Conservation (phyloP, 768 basidiomycete species). For the Boletus subparvulus region DNA sequence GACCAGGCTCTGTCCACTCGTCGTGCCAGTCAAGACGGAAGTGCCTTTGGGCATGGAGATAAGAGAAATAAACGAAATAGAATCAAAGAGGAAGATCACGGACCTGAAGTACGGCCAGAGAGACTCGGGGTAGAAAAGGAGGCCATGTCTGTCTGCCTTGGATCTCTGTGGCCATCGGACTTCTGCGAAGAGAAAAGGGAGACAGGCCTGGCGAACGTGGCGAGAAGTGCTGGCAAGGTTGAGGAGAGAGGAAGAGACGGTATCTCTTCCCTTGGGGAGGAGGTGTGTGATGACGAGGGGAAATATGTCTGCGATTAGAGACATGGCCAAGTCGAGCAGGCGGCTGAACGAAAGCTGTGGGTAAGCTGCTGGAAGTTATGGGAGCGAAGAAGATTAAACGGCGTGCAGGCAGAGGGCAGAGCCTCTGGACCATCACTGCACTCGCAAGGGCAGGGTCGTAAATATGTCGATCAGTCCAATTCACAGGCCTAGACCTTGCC, state of each 20-base stretch:
- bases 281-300: constrained; percentile 35
- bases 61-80: not conserved
- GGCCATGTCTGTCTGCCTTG: constrained; percentile 24
- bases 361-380: not conserved
- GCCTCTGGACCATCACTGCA: not conserved
- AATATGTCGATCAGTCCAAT: constrained; percentile 18
- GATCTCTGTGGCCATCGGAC: constrained; percentile 34
- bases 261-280: not conserved
- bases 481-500: constrained; percentile 28
- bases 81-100: not conserved
- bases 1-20: constrained; percentile 37
- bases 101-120: constrained; percentile 35
- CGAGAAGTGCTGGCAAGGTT: constrained; percentile 26
- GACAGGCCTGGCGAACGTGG: constrained; percentile 29
- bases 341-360: not conserved
- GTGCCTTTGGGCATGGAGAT: constrained; percentile 20
- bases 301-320: constrained; percentile 35
- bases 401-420: constrained; percentile 13
- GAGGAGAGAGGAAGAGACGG: constrained; percentile 18
- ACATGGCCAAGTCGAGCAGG: constrained; percentile 17
- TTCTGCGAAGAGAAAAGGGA: constrained; percentile 34
- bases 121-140: constrained; percentile 30
- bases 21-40: constrained; percentile 37
- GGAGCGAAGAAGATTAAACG: not conserved
- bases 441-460: constrained; percentile 11